These are phyloP conservation scores for Balansia obtecta DNA, from an alignment of 2,329 filamentous ascomycete species.

Conservation along the genomic window DNA sequence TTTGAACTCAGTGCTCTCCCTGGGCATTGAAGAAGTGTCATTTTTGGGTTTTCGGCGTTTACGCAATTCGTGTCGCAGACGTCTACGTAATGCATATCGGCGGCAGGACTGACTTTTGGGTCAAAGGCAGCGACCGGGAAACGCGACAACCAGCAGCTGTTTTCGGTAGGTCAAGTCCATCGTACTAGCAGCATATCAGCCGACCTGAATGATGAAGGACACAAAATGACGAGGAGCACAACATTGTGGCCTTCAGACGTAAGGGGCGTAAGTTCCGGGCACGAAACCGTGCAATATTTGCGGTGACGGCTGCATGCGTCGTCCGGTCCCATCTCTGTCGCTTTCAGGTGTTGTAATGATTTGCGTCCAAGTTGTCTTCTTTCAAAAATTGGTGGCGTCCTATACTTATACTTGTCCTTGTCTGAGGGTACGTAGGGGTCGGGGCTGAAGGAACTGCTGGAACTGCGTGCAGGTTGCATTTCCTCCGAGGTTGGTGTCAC, in stretches of 20 bases:
- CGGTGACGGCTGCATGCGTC: neutral
- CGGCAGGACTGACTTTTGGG: constrained; percentile 1
- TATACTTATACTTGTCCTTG: neutral
- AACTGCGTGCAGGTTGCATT: neutral
- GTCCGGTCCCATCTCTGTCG: neutral
- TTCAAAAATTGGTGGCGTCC: neutral
- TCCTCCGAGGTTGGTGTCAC: neutral
- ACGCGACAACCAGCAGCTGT: neutral
- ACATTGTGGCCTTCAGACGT: constrained; percentile 1
- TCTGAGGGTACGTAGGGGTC: neutral
- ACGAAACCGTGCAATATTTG: constrained; percentile 4
- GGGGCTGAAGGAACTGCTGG: neutral
- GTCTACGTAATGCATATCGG: neutral
- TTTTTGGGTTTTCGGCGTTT: constrained; percentile 5
- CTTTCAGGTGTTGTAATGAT: neutral
- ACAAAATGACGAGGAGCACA: neutral
- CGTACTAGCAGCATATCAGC: neutral
- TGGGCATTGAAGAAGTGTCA: neutral
- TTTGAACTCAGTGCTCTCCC: constrained; percentile 7
- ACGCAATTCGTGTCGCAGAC: constrained; percentile 1
- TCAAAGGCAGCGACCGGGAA: constrained; percentile 1
- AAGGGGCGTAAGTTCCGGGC: constrained; percentile 4
- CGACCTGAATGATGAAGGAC: neutral
- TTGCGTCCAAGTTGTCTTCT: neutral
- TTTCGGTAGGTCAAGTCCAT: neutral